Percentiles rank a stretch among this genome's conserved stretches.
phyloP scores from a whole-genome alignment of 2,329 filamentous ascomycete genomes.

The Chrysoporthe deuterocubensis region DNA sequence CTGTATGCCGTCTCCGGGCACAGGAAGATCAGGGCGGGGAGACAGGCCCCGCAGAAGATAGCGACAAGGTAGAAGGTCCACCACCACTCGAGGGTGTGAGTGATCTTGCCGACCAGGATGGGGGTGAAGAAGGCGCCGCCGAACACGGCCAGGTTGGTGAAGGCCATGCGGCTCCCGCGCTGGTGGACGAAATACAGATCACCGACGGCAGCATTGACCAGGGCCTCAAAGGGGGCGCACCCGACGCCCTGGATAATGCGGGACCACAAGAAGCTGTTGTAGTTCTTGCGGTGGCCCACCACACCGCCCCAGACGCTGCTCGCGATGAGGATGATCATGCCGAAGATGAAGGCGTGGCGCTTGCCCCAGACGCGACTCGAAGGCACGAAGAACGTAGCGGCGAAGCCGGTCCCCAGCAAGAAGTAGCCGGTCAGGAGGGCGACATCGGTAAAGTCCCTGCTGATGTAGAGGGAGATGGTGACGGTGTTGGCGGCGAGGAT shows the following conservation, averaged over 20 bases:
- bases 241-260: conserved; percentile 86
- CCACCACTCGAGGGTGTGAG: conserved; percentile 73
- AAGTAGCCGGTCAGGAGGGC: conserved; percentile 88
- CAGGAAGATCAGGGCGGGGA: conserved; percentile 76
- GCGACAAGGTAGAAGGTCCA: conserved; percentile 90
- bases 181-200: conserved; percentile 91
- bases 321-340: conserved; percentile 72
- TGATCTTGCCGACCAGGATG: conserved; percentile 88
- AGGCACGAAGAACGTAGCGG: conserved; percentile 84
- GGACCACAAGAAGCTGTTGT: conserved; percentile 75
- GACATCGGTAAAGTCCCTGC: conserved; percentile 70
- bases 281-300: conserved; percentile 59
- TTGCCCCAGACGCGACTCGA: conserved; percentile 92
- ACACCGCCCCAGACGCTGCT: conserved; percentile 80
- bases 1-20: conserved; percentile 84
- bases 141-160: conserved; percentile 65
- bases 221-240: conserved; percentile 84
- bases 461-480: conserved; percentile 71
- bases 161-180: conserved; percentile 84
- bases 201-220: conserved; percentile 87
- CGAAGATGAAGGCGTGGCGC: conserved; percentile 82
- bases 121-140: conserved; percentile 70
- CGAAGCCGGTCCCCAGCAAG: conserved; percentile 79
- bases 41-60: conserved; percentile 74
- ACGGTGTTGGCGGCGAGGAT: conserved; percentile 89